Base-by-base conservation (phyloP, 2,329 filamentous ascomycete genomes). In the Boeremia lycopersici region DNA sequence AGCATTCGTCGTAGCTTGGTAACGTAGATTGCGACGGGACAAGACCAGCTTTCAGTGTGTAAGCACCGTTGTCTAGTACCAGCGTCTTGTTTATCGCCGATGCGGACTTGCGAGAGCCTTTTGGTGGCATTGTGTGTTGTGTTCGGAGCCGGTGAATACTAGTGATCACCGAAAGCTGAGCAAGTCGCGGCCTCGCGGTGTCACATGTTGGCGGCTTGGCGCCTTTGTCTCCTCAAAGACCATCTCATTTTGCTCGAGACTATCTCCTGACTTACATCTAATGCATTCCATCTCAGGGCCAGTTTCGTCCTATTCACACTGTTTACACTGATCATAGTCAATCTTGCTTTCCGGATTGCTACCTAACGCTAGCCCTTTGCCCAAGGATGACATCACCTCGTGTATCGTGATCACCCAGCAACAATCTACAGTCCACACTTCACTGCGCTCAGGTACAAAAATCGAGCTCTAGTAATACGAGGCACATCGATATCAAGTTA, bases 21-120 rank as follows among this genome's bases (percentile, higher is more conserved):
- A 56, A 38, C 11, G 67, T 62, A 31, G 78, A 74, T 1, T 70
- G 26, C 17, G 54, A 41, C 2, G 66, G 39, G 4, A 77, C 86
- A 66, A 93, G 89, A 48, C 95, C 95, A 13, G 93, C 92, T 78
- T 99, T 99, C 74, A 99, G 84, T 6, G 88, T 93, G 76, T 90
- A 89, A 38, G 89, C 93, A 72, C 95, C 95, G 79, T 98, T 97
- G 79, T 99, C 95, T 69, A 99, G 82, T 40, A 99, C 83, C 48
- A 99, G 86, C 0, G 93, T 96, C 29, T 71, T 61, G 19, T 49
- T 56, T 25, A 60, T 56, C 4, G 58, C 40, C 2, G 65, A 40
- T 8, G 58, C 57, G 3, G 61, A 61, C 48, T 72, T 74, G n/a
- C 58, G 68, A 3, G 61, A 68, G 45, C 68, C 64, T 61, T 73